Evolutionary conservation across 1,139 yeast genomes (phyloP).

Genomic region (Sugiyamaella castrensis): DNA sequence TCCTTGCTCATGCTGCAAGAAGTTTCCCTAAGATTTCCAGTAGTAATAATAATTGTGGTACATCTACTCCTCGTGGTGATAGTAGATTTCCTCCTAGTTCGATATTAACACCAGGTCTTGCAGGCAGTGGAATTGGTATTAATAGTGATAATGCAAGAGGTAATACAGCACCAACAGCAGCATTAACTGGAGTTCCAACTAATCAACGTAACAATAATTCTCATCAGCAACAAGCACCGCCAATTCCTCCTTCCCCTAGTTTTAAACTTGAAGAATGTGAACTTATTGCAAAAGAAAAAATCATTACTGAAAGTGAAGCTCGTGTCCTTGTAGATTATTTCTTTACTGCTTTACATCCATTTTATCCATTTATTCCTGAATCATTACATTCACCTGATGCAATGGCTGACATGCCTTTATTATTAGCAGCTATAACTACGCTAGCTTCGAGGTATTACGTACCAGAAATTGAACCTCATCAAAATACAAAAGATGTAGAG

Average conservation of each 20-base stretch:
- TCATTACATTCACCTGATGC: slow-evolving; percentile 65
- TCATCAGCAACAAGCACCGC: neutral
- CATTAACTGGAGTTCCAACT: neutral
- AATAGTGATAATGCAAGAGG: neutral
- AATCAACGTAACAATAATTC: too few relatives aligned
- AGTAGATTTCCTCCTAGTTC: slow-evolving; percentile 15
- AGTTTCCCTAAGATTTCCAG: slow-evolving; percentile 29
- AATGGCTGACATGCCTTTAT: slow-evolving; percentile 73
- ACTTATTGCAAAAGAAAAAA: slow-evolving; percentile 60
- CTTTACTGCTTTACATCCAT: slow-evolving; percentile 81
- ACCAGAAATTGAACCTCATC: slow-evolving; percentile 13
- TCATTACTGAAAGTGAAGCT: slow-evolving; percentile 68
- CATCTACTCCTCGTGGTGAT: slow-evolving; percentile 2
- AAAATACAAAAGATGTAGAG: slow-evolving; percentile 14
- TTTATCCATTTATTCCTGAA: slow-evolving; percentile 79
- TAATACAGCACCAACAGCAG: neutral
- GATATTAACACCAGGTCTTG: slow-evolving; percentile 5
- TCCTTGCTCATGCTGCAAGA: slow-evolving; percentile 49
- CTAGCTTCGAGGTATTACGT: slow-evolving; percentile 64
- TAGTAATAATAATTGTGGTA: slow-evolving; percentile 16
- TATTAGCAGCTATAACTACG: slow-evolving; percentile 75
- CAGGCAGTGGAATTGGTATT: slow-evolving; percentile 8
- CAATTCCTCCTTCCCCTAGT: slow-evolving; percentile 37
- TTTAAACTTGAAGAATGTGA: slow-evolving; percentile 57
- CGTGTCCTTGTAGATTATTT: slow-evolving; percentile 59